Evolutionary conservation across 345 rosid genomes (phyloP).

Genomic region (Hibiscus tridactylites): DNA sequence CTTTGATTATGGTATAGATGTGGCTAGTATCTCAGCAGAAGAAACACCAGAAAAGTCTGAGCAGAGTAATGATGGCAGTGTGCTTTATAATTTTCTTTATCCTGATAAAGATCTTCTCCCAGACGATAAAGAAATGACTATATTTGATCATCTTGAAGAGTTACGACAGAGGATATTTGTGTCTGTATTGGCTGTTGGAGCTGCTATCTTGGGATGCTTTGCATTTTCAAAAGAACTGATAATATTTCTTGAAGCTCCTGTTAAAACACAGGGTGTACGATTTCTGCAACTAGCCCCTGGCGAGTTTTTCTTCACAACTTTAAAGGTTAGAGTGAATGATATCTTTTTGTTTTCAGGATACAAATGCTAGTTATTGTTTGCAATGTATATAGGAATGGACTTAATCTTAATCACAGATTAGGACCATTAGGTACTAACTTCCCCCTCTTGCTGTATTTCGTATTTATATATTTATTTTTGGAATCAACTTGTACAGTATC

Average conservation of each 20-base stretch:
- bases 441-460: not conserved
- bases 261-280: slow-evolving; percentile 80
- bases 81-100: slow-evolving; percentile 69
- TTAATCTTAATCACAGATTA: not conserved
- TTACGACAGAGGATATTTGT: slow-evolving; percentile 78
- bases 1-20: slow-evolving; percentile 22
- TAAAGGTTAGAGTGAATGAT: slow-evolving; percentile 50
- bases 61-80: slow-evolving; percentile 34
- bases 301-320: slow-evolving; percentile 93
- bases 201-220: slow-evolving; percentile 86
- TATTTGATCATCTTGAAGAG: slow-evolving; percentile 97
- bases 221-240: slow-evolving; percentile 83
- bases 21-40: slow-evolving; percentile 26
- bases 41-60: slow-evolving; percentile 16
- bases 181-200: slow-evolving; percentile 91
- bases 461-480: not conserved
- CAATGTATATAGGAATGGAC: not conserved
- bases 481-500: not conserved
- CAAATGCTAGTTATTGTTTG: not conserved
- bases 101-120: slow-evolving; percentile 88
- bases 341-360: not conserved
- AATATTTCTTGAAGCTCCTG: slow-evolving; percentile 93
- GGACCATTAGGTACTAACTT: not conserved
- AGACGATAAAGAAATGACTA: slow-evolving; percentile 91
- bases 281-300: slow-evolving; percentile 97